A percentile compares a stretch with the other conserved stretches of the same genome.
Conservation (phyloP, 345 rosid species). For the Eutrema yunnanense region DNA sequence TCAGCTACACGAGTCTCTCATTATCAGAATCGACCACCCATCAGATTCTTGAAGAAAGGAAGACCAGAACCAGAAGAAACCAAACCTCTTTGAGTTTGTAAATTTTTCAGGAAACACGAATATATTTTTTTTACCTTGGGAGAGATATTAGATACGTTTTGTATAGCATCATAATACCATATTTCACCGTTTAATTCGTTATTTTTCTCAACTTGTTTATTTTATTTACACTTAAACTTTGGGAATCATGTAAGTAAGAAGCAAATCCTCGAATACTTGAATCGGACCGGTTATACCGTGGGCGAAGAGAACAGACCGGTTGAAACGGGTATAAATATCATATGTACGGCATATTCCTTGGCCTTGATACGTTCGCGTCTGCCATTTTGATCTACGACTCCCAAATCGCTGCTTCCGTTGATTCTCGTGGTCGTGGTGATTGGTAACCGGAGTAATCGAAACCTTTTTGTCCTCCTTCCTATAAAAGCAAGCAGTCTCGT, state of each 20-base stretch:
- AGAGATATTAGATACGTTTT: constrained; percentile 9
- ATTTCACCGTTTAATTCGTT: background rate
- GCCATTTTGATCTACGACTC: background rate
- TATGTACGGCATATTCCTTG: background rate
- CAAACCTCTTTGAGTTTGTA: constrained; percentile 17
- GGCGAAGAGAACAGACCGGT: background rate
- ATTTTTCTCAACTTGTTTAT: background rate
- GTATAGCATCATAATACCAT: constrained; percentile 11
- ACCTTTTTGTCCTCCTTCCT: background rate
- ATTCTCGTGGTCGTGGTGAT: background rate
- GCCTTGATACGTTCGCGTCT: background rate
- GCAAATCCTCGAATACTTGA: background rate
- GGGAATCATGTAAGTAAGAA: background rate
- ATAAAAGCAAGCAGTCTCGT: background rate
- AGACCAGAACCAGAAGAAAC: background rate
- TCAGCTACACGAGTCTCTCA: constrained; percentile 24
- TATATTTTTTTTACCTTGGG: background rate
- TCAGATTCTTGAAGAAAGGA: background rate
- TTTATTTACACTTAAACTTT: background rate
- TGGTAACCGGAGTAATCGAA: background rate
- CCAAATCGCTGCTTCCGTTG: background rate
- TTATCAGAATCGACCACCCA: constrained; percentile 29
- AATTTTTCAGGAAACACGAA: background rate
- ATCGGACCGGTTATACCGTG: background rate
- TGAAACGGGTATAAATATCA: background rate